Base-by-base conservation (phyloP, 75 land plant species). In the Picea sitchensis region DNA sequence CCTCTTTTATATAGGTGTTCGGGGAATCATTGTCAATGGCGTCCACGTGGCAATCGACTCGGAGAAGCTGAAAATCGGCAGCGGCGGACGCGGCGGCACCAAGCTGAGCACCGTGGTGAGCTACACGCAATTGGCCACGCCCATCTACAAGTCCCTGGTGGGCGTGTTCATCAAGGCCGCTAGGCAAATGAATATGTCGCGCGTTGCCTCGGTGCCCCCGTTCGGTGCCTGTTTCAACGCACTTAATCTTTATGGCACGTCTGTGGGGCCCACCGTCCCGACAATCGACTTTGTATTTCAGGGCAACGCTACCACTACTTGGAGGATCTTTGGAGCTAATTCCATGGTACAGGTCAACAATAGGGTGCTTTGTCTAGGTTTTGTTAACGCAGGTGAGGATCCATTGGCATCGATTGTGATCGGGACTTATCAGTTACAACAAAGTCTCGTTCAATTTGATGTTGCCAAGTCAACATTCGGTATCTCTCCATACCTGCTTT, bases 241-340 rank as follows among this genome's bases (percentile, higher is more conserved):
- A 47, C n/a, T 61, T 8, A 87, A n/a, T 82, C n/a, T n/a, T n/a
- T n/a, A n/a, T n/a, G n/a, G 79, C 36, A 62, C 77, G 51, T 80
- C 95, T 2, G 75, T 88, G 4, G 92, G 92, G 44, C 84, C 83
- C 15, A 85, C 63, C 0, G 89, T 85, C 82, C 93, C 95, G 4
- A 30, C 54, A 61, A 82, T 93, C 32, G 91, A 89, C 30, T 74
- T 93, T 6, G 78, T 85, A 69, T 54, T 93, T 76, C 72, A 75
- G 5, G 77, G 76, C 59, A 79, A 26, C 26, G 26, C 26, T 26
- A 26, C 26, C 26, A 26, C 26, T 26, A 26, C 26, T 26, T 26
- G 26, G 26, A 26, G 26, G 26, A 26, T 26, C 26, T 26, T 26
- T 26, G 26, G 26, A 26, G 26, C 26, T 26, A 26, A 26, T 26